Evolutionary conservation across 2,329 filamentous ascomycete species (phyloP).

Genomic region (Phialocephala subalpina): DNA sequence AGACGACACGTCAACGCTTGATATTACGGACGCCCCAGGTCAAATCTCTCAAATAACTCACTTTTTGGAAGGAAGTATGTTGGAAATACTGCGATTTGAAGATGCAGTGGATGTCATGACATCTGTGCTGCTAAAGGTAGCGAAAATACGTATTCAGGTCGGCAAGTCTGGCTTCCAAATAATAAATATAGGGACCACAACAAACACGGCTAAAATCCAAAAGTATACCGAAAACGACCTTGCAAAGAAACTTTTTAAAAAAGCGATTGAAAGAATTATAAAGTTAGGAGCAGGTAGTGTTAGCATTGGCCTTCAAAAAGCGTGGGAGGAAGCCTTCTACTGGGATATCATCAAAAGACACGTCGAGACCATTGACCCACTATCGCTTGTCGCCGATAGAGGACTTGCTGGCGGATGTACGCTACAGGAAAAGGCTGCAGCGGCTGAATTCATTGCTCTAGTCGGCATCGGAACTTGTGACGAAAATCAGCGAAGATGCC

Average conservation of each 20-base stretch:
- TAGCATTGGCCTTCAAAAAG: conserved; percentile 6
- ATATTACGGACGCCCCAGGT: conserved; percentile 19
- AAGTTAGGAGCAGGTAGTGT: conserved; percentile 13
- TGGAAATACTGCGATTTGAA: conserved; percentile 24
- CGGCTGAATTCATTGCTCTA: conserved; percentile 20
- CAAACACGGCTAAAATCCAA: conserved; percentile 10
- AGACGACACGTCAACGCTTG: conserved; percentile 21
- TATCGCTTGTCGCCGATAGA: conserved; percentile 15
- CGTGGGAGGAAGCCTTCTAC: conserved; percentile 6
- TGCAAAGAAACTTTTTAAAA: conserved; percentile 8
- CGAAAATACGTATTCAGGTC: conserved; percentile 24
- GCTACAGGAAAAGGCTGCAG: conserved; percentile 20
- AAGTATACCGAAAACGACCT: conserved; percentile 13
- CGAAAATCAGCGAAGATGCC: conserved; percentile 22
- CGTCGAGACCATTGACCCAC: conserved; percentile 10
- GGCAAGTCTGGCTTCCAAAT: conserved; percentile 19
- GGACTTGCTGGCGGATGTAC: conserved; percentile 16
- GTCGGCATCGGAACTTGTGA: conserved; percentile 15
- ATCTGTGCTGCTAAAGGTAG: conserved; percentile 22
- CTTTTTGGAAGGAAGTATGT: conserved; percentile 22
- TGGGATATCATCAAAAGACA: conserved; percentile 9
- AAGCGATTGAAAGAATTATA: conserved; percentile 11
- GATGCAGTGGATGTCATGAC: conserved; percentile 22
- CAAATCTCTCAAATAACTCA: conserved; percentile 23
- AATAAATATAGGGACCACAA: conserved; percentile 13